These are phyloP conservation scores for Avena eriantha DNA, from an alignment of 176 grass and related monocot genomes.

Conservation along the genomic window DNA sequence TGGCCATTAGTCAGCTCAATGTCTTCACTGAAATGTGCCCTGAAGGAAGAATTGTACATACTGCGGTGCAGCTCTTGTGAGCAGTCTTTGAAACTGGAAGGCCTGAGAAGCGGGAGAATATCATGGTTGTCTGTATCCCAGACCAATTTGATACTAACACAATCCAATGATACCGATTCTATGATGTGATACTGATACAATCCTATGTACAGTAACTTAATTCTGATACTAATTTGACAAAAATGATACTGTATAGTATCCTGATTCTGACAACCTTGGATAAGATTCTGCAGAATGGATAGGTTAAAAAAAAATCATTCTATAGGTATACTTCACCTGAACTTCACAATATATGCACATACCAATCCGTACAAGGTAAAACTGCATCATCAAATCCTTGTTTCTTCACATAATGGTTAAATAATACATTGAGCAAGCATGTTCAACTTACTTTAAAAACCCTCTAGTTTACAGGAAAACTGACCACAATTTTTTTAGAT, in stretches of 20 bases:
- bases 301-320: no score
- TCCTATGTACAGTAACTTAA: no score
- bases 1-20: constrained; percentile 9
- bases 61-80: not conserved
- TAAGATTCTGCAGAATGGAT: no score
- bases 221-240: no score
- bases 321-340: no score
- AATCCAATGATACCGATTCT: no score
- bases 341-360: not conserved
- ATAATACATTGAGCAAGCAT: not conserved
- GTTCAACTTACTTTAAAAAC: not conserved
- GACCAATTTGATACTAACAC: no score
- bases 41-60: not conserved
- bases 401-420: not conserved
- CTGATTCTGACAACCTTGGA: no score
- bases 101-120: no score
- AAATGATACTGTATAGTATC: no score
- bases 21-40: not conserved
- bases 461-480: not conserved
- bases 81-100: not conserved
- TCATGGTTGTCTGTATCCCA: no score
- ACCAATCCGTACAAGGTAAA: not conserved
- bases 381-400: not conserved
- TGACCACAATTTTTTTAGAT: not conserved
- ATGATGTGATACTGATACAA: no score